Base-by-base conservation (phyloP, 2,329 filamentous ascomycete genomes). In the Neofusicoccum sp. region DNA sequence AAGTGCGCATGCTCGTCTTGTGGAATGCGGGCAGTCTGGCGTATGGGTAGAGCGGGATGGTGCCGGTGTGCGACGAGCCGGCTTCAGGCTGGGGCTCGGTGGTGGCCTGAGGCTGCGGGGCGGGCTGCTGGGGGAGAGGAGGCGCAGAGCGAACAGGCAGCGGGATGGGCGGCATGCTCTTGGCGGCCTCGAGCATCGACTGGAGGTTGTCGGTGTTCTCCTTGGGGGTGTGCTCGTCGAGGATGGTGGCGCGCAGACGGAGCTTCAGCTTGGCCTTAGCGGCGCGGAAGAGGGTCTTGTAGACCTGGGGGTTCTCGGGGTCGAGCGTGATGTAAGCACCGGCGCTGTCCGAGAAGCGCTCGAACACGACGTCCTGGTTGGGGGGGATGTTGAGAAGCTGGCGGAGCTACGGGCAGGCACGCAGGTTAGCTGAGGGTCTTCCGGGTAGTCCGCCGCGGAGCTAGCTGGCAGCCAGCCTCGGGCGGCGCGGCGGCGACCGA, bases 201-300 rank as follows among this genome's bases (percentile, higher is more conserved):
- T 49, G 47, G 7, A 43, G 26, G 12, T 38, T 16, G 11, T 49
- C 47, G 28, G 41, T 26, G 5, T 26, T 14, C 6, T 30, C n/a
- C 38, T 53, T 38, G 16, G 40, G 20, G 14, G n/a, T 9, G 26
- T 36, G 41, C 9, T 61, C 49, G 33, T 47, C 76, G 6, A 80
- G 79, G 43, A 81, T 79, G 40, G 85, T 88, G 38, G 90, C 88
- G 66, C 87, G 90, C 62, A 99, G 85, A 76, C 95, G 93, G 68
- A 99, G 87, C 87, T 98, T 99, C 66, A 93, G 87, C 83, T 99
- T 99, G 38, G 95, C 95, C 81, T 97, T 99, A 65, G 95, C 95
- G 66, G 95, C 95, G 70, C 95, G 89, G 74, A 95, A 93, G 43
- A 99, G 88, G 74, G 97, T 95, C 82, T 97, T 98, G 83, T 96